phyloP scores from a whole-genome alignment of 257 asterid species.

The Nicotiana paniculata region DNA sequence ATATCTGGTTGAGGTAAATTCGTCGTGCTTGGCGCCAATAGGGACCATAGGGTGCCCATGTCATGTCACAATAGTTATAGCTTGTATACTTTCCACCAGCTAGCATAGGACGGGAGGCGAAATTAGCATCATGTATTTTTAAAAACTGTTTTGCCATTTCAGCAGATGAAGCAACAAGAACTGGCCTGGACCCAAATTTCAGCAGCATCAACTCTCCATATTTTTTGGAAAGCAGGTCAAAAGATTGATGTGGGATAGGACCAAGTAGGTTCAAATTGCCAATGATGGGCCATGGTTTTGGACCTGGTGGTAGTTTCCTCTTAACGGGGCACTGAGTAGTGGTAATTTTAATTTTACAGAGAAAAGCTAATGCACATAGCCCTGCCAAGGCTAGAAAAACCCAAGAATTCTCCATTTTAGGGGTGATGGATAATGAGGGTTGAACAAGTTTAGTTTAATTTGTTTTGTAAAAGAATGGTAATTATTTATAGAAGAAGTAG shows the following conservation, averaged over 20 bases:
- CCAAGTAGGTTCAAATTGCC: constrained; percentile 40
- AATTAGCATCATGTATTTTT: constrained; percentile 24
- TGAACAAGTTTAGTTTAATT: background rate
- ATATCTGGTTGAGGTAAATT: constrained; percentile 18
- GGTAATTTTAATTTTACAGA: constrained; percentile 6
- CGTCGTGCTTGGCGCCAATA: constrained; percentile 30
- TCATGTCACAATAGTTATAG: constrained; percentile 23
- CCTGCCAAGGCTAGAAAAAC: constrained; percentile 5
- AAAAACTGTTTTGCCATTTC: constrained; percentile 38
- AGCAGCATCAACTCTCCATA: constrained; percentile 40
- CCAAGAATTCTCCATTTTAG: constrained; percentile 14
- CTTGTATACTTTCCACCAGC: constrained; percentile 27
- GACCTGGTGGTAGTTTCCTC: constrained; percentile 27
- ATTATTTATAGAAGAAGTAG: background rate
- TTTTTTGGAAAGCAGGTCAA: constrained; percentile 27
- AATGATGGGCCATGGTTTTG: constrained; percentile 39
- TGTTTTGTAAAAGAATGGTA: background rate
- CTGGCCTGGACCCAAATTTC: constrained; percentile 27
- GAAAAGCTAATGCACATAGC: constrained; percentile 8
- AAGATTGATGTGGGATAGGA: constrained; percentile 23
- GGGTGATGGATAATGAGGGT: background rate
- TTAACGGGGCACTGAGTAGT: background rate
- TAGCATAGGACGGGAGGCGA: constrained; percentile 30
- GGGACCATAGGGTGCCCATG: constrained; percentile 35
- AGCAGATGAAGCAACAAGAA: constrained; percentile 36